phyloP scores from a whole-genome alignment of 176 grass and related monocot species.

The Triticum aestivum region IWGSC_CS_RefSeq_v2.1 NC_057804.1:40743399-40743898 shows the following conservation, averaged over 20 bases:
- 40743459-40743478: slow-evolving; percentile 22
- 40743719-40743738: neutral
- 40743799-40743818: neutral
- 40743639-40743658: neutral
- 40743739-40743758: neutral
- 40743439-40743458: slow-evolving; percentile 24
- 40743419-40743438: slow-evolving; percentile 22
- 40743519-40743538: neutral
- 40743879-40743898: neutral
- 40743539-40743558: neutral
- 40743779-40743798: neutral
- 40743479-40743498: slow-evolving; percentile 27
- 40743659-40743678: neutral
- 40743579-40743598: neutral
- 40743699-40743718: neutral
- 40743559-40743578: slow-evolving; percentile 4
- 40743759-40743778: neutral
- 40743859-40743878: neutral
- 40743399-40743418: slow-evolving; percentile 30
- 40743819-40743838: neutral
- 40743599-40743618: neutral
- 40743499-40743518: neutral
- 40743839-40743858: slow-evolving; percentile 17
- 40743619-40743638: neutral
- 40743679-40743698: neutral